A percentile compares a stretch with the other conserved stretches of the same genome.
phyloP scores from a whole-genome alignment of 2,329 filamentous ascomycete genomes.

The Huntiella bhutanensis region DNA sequence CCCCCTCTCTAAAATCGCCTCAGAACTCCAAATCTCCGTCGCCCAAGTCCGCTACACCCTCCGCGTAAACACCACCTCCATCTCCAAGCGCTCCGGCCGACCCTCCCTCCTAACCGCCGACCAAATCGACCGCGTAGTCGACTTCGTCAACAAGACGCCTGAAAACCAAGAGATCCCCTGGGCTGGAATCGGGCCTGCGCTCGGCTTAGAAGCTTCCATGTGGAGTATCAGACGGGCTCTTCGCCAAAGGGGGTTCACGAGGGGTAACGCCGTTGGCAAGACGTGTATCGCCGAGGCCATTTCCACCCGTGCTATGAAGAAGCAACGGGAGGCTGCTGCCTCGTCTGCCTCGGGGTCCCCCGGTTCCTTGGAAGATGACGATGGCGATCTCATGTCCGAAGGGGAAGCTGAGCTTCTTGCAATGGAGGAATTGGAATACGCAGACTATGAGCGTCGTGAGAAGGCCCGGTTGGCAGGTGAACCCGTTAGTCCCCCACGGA shows the following conservation, averaged over 20 bases:
- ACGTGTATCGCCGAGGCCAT: slow-evolving; percentile 4
- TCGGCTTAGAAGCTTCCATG: slow-evolving; percentile 10
- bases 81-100: slow-evolving; percentile 9
- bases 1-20: slow-evolving; percentile 9
- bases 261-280: slow-evolving; percentile 8
- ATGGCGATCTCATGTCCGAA: background rate
- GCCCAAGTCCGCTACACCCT: slow-evolving; percentile 10
- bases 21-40: slow-evolving; percentile 7
- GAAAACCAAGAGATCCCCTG: slow-evolving; percentile 9
- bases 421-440: background rate
- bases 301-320: slow-evolving; percentile 2
- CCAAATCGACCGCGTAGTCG: slow-evolving; percentile 10
- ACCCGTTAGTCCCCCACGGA: background rate
- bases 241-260: slow-evolving; percentile 8
- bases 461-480: background rate
- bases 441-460: background rate
- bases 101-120: slow-evolving; percentile 8
- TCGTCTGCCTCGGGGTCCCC: background rate
- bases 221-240: slow-evolving; percentile 8
- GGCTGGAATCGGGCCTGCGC: slow-evolving; percentile 10
- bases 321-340: background rate
- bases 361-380: background rate
- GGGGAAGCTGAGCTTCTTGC: slow-evolving; percentile 1
- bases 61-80: slow-evolving; percentile 7
- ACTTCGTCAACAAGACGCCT: slow-evolving; percentile 7